Conservation (phyloP, 2,329 filamentous ascomycete genomes). For the Fusarium poae region DNA sequence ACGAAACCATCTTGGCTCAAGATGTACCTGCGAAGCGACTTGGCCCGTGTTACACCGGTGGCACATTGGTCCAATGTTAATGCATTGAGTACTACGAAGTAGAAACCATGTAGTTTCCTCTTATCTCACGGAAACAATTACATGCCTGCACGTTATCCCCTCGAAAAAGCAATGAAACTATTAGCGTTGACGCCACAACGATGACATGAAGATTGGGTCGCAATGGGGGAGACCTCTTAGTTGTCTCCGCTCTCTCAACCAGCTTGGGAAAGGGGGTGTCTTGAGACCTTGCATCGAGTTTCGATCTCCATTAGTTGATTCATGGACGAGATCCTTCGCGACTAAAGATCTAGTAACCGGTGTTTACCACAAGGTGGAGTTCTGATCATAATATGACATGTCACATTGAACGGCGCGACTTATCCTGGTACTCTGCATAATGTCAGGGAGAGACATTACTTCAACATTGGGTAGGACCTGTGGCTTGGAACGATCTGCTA, state of each 20-base stretch:
- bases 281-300: slow-evolving; percentile 9
- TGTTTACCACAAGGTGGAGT: slow-evolving; percentile 29
- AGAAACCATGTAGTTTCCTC: slow-evolving; percentile 47
- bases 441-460: slow-evolving; percentile 29
- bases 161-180: slow-evolving; percentile 36
- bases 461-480: slow-evolving; percentile 12
- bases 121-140: slow-evolving; percentile 42
- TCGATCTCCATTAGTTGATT: slow-evolving; percentile 11
- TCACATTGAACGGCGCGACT: slow-evolving; percentile 43
- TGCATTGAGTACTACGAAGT: slow-evolving; percentile 40
- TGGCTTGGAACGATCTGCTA: slow-evolving; percentile 38
- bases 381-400: slow-evolving; percentile 46
- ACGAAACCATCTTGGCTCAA: slow-evolving; percentile 13
- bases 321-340: slow-evolving; percentile 22
- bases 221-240: slow-evolving; percentile 3
- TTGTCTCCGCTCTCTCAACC: slow-evolving; percentile 3
- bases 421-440: slow-evolving; percentile 41
- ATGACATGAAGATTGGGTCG: slow-evolving; percentile 16
- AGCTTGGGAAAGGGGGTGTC: slow-evolving; percentile 7
- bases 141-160: slow-evolving; percentile 14
- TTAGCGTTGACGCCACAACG: slow-evolving; percentile 23
- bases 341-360: slow-evolving; percentile 4
- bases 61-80: slow-evolving; percentile 31
- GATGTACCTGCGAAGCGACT: slow-evolving; percentile 11
- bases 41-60: slow-evolving; percentile 30